phyloP scores from a whole-genome alignment of 192 early-diverging fungal species.

The Phycomyces nitens region DNA sequence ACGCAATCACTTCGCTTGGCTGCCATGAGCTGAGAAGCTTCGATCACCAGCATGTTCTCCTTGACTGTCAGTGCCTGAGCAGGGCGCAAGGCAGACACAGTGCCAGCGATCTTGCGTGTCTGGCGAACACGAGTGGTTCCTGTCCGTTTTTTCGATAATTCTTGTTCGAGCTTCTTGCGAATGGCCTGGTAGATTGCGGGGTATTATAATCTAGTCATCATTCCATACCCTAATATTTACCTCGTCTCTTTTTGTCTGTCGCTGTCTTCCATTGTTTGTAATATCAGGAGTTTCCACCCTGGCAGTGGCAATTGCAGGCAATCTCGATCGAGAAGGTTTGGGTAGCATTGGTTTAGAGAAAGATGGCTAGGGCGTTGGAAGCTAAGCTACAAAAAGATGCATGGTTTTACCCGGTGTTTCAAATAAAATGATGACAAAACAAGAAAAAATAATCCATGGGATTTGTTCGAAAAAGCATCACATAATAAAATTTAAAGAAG shows the following conservation, averaged over 20 bases:
- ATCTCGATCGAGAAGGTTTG: slow-evolving; percentile 11
- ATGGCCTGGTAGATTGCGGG: slow-evolving; percentile 47
- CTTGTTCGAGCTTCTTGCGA: slow-evolving; percentile 72
- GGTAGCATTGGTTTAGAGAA: slow-evolving; percentile 3
- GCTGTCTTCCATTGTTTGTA: slow-evolving; percentile 9
- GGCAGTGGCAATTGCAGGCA: slow-evolving; percentile 7
- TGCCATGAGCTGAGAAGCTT: slow-evolving; percentile 88
- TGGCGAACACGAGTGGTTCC: slow-evolving; percentile 33
- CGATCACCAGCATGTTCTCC: slow-evolving; percentile 58
- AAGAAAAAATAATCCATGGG: background rate
- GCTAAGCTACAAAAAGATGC: background rate
- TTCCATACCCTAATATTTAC: background rate
- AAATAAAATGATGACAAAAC: too few species aligned
- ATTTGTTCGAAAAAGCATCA: background rate
- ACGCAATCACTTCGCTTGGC: slow-evolving; percentile 95
- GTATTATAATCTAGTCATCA: background rate
- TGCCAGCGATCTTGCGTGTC: slow-evolving; percentile 41
- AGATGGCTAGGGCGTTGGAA: slow-evolving; percentile 1
- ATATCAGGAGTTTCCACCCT: background rate
- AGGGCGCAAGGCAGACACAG: slow-evolving; percentile 67
- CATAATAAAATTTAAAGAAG: too few species aligned
- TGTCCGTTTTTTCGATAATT: slow-evolving; percentile 55
- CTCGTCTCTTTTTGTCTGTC: slow-evolving; percentile 44
- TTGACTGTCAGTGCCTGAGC: slow-evolving; percentile 71
- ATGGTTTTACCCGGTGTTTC: too few species aligned